These are phyloP conservation scores for Xylariaceae sp. DNA, from an alignment of 2,329 filamentous ascomycete species.

Conservation along the genomic window DNA sequence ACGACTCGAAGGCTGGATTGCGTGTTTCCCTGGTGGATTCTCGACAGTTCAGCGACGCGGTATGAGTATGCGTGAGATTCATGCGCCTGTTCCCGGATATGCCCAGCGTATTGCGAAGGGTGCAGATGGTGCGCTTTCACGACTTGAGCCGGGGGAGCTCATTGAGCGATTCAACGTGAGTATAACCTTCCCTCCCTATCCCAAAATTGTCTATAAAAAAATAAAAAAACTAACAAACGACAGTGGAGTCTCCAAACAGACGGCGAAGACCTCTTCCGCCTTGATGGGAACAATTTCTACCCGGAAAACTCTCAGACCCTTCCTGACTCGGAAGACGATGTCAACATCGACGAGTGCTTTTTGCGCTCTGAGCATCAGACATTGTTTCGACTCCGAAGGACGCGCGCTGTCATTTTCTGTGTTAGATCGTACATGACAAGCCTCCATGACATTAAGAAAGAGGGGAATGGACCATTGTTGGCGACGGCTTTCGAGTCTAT, in stretches of 20 bases:
- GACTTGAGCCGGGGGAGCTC: neutral
- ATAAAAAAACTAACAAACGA: neutral
- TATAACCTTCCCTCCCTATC: neutral
- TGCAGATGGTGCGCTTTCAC: neutral
- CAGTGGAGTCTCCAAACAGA: slow-evolving; percentile 18
- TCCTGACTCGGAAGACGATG: slow-evolving; percentile 4
- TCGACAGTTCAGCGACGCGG: neutral
- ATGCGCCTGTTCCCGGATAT: neutral
- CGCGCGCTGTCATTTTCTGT: slow-evolving; percentile 12
- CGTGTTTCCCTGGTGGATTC: slow-evolving; percentile 15
- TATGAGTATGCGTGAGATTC: neutral
- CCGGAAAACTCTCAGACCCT: slow-evolving; percentile 7
- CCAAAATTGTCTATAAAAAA: neutral
- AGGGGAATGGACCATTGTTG: slow-evolving; percentile 13
- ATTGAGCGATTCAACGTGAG: neutral
- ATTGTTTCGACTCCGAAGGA: slow-evolving; percentile 11
- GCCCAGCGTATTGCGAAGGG: neutral
- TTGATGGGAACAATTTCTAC: slow-evolving; percentile 17
- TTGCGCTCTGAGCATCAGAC: slow-evolving; percentile 17
- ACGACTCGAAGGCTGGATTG: slow-evolving; percentile 15
- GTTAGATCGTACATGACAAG: slow-evolving; percentile 16
- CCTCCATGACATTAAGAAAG: slow-evolving; percentile 12
- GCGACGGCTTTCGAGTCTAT: slow-evolving; percentile 16
- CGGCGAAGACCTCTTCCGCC: slow-evolving; percentile 15
- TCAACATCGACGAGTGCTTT: slow-evolving; percentile 11